phyloP scores from a whole-genome alignment of 768 basidiomycete species.

The Lepiota subincarnata region DNA sequence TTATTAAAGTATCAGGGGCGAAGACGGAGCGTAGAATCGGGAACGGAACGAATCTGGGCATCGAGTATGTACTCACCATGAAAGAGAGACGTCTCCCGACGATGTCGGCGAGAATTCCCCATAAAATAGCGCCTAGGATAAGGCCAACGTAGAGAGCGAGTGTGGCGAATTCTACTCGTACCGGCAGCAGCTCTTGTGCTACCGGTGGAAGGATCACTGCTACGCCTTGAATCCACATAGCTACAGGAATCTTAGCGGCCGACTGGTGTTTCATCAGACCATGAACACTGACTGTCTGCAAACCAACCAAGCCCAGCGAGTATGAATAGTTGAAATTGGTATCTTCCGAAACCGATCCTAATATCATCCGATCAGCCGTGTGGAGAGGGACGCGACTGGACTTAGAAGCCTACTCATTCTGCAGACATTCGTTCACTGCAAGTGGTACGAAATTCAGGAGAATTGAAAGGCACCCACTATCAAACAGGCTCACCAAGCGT shows the following conservation, averaged over 20 bases:
- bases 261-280: not conserved
- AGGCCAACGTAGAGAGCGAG: slow-evolving; percentile 44
- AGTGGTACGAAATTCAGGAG: not conserved
- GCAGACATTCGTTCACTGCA: slow-evolving; percentile 42
- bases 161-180: slow-evolving; percentile 40
- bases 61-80: slow-evolving; percentile 24
- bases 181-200: slow-evolving; percentile 37
- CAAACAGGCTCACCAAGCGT: not conserved
- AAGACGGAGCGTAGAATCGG: not conserved
- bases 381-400: not conserved
- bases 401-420: slow-evolving; percentile 36
- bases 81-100: slow-evolving; percentile 45
- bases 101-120: slow-evolving; percentile 48
- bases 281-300: slow-evolving; percentile 37
- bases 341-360: slow-evolving; percentile 47
- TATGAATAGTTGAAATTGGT: slow-evolving; percentile 44
- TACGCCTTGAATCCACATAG: slow-evolving; percentile 45
- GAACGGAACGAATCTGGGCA: not conserved
- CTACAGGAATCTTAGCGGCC: slow-evolving; percentile 13
- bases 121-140: slow-evolving; percentile 43
- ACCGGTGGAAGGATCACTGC: slow-evolving; percentile 43
- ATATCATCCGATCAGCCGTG: not conserved
- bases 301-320: slow-evolving; percentile 47
- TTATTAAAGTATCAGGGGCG: not conserved
- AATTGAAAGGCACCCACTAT: too few species aligned